A percentile compares a stretch with the other conserved stretches of the same genome.
Evolutionary conservation across 257 asterid genomes (phyloP).

Genomic region (Capsicum baccatum): DNA sequence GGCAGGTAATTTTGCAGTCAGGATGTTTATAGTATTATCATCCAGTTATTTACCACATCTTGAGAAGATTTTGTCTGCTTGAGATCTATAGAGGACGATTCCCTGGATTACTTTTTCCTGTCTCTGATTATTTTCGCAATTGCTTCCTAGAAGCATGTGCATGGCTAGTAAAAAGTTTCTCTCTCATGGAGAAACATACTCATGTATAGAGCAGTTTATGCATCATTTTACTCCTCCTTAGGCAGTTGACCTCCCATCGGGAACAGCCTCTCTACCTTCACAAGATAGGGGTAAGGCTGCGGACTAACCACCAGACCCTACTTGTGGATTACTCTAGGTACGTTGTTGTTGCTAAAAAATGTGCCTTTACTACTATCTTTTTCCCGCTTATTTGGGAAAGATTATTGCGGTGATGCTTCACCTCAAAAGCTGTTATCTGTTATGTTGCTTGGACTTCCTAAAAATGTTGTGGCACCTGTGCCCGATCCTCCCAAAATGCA

Average conservation of each 20-base stretch:
- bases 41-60: too few relatives aligned
- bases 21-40: conserved; percentile 15
- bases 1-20: conserved; percentile 61
- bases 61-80: neutral
- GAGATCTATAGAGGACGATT: neutral
- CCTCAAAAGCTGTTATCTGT: neutral
- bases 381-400: neutral
- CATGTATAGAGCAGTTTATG: neutral
- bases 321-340: too few relatives aligned
- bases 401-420: neutral
- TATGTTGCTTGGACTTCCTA: neutral
- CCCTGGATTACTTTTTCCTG: neutral
- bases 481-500: too few relatives aligned
- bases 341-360: neutral
- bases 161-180: neutral
- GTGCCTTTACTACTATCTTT: neutral
- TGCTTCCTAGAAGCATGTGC: neutral
- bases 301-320: too few relatives aligned
- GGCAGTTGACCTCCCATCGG: neutral
- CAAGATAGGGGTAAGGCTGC: too few relatives aligned
- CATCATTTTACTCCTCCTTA: neutral
- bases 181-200: neutral
- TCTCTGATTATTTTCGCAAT: neutral
- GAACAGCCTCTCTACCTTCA: too few relatives aligned
- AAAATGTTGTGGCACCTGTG: too few relatives aligned